These are phyloP conservation scores for Ceratocystis harringtonii DNA, from an alignment of 2,329 filamentous ascomycete species.

Conservation along the genomic window DNA sequence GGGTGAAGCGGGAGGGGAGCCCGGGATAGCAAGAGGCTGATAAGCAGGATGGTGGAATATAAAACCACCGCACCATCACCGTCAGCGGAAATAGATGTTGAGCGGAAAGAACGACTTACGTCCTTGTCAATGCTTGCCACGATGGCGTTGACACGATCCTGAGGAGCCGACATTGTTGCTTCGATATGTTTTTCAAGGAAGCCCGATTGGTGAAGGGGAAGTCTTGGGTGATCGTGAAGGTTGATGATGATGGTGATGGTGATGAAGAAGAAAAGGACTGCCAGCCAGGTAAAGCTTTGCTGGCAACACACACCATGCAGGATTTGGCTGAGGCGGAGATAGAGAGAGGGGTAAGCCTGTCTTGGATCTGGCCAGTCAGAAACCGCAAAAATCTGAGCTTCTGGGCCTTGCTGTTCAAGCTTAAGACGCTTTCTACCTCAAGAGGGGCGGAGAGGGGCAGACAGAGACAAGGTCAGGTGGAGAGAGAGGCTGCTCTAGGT, in stretches of 20 bases:
- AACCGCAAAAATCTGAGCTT: not conserved
- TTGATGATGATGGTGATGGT: not conserved
- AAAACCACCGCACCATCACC: not conserved
- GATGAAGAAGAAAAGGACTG: too few species aligned
- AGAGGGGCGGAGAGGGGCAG: too few species aligned
- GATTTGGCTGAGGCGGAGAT: not conserved
- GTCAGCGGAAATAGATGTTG: not conserved
- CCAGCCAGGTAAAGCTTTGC: not conserved
- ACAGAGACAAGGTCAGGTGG: too few species aligned
- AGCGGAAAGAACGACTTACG: constrained; percentile 35
- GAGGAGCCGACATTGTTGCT: constrained; percentile 51
- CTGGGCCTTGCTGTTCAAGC: too few species aligned
- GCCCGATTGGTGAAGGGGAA: too few species aligned
- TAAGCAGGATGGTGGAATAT: too few species aligned
- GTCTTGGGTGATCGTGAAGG: too few species aligned
- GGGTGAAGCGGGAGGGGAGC: too few species aligned
- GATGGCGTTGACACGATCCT: constrained; percentile 63
- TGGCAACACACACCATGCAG: not conserved
- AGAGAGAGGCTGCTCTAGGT: too few species aligned
- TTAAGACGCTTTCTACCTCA: too few species aligned
- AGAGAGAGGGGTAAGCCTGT: constrained; percentile 1
- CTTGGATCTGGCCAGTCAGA: not conserved
- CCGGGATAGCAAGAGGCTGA: too few species aligned
- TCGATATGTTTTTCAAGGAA: not conserved
- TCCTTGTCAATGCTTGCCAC: constrained; percentile 69